Percentiles rank a stretch among this genome's conserved stretches.
phyloP scores from a whole-genome alignment of 2,329 filamentous ascomycete species.

The Fusarium beomiforme region DNA sequence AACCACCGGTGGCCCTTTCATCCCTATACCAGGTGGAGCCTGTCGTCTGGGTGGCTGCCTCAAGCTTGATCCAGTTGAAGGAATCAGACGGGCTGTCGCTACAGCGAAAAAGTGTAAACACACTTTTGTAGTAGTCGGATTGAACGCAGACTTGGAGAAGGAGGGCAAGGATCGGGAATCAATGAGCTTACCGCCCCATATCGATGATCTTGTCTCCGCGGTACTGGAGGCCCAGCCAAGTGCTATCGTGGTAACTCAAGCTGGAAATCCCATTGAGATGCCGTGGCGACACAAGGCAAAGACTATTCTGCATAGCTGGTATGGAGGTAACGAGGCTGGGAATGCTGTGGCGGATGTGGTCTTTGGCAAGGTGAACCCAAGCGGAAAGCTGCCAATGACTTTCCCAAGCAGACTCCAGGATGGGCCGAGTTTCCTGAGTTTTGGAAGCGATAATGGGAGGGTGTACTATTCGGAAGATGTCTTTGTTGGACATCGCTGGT shows the following conservation, averaged over 20 bases:
- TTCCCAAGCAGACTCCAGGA: conserved; percentile 14
- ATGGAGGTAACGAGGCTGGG: conserved; percentile 22
- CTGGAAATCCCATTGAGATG: conserved; percentile 24
- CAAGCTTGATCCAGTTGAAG: conserved; percentile 5
- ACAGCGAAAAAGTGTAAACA: conserved; percentile 13
- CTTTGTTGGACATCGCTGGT: conserved; percentile 27
- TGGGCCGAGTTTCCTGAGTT: conserved; percentile 10
- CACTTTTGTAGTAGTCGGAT: conserved; percentile 9
- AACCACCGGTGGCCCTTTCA: conserved; percentile 1
- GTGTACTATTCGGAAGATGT: conserved; percentile 25
- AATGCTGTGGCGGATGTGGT: conserved; percentile 21
- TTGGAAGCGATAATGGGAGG: conserved; percentile 15
- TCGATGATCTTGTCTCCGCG: conserved; percentile 18
- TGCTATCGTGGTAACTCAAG: conserved; percentile 17
- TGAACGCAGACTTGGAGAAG: conserved; percentile 26
- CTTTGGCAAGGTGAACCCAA: conserved; percentile 21
- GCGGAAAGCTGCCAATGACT: conserved; percentile 18
- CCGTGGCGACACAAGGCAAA: conserved; percentile 16
- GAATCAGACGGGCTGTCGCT: conserved; percentile 4
- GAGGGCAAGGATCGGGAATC: conserved; percentile 23
- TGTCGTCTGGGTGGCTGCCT: conserved; percentile 27
- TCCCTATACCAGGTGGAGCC: conserved; percentile 28
- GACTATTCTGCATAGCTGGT: conserved; percentile 27
- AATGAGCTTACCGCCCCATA: conserved; percentile 14
- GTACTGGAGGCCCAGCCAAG: conserved; percentile 12